Conservation (phyloP, 2,329 filamentous ascomycete genomes). For the Fusarium sp. region DNA sequence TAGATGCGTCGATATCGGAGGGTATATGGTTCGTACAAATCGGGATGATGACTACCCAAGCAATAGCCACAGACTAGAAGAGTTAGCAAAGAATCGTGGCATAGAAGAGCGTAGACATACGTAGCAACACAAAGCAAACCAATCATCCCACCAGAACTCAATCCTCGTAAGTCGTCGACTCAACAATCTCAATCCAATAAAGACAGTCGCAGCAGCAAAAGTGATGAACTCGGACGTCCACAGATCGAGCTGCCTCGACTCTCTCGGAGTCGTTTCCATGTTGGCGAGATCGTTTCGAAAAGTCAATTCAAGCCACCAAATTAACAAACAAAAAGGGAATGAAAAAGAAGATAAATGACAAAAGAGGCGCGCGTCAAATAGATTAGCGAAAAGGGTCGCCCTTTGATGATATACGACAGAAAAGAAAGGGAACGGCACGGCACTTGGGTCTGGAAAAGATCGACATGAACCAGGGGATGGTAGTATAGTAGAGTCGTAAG, state of each 20-base stretch:
- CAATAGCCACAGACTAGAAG: slow-evolving; percentile 25
- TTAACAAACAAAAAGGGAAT: not conserved
- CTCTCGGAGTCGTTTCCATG: slow-evolving; percentile 17
- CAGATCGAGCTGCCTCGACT: slow-evolving; percentile 33
- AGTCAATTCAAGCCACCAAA: not conserved
- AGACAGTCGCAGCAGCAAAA: slow-evolving; percentile 27
- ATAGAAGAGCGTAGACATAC: not conserved
- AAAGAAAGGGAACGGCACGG: not conserved
- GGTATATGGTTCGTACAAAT: slow-evolving; percentile 6
- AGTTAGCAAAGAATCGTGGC: not conserved
- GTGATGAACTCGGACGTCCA: slow-evolving; percentile 34
- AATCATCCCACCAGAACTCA: slow-evolving; percentile 39
- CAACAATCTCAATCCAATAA: slow-evolving; percentile 21
- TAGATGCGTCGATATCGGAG: not conserved
- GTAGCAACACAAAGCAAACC: slow-evolving; percentile 34
- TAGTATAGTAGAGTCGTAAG: slow-evolving; percentile 9
- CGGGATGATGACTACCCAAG: slow-evolving; percentile 34
- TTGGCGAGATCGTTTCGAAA: not conserved
- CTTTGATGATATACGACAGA: slow-evolving; percentile 21
- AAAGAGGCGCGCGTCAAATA: slow-evolving; percentile 15
- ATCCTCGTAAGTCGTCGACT: slow-evolving; percentile 36
- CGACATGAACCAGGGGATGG: slow-evolving; percentile 5
- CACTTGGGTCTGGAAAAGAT: slow-evolving; percentile 8
- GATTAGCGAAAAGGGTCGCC: slow-evolving; percentile 27
- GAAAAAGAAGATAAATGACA: not conserved